Evolutionary conservation across 192 early-diverging fungal genomes (phyloP), one percentile per base, ranked within the genome.

Genomic region (Coemansia asiatica): DNA sequence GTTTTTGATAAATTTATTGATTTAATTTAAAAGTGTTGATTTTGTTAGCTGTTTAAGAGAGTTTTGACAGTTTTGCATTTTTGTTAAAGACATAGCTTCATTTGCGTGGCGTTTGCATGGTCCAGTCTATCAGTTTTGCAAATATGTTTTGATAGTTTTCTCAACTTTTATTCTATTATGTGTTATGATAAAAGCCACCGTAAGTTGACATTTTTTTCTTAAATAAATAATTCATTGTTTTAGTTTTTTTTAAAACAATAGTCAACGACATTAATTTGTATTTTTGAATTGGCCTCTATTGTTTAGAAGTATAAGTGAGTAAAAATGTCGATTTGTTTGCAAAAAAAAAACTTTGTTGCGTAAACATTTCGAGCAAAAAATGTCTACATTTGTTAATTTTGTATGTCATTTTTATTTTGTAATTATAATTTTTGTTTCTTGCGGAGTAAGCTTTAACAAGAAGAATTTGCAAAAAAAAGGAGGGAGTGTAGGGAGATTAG

Each of bases 121-220:
- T 33, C 44, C 5, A 46, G 44, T 56, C 28, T 33, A 6, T 49
- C 40, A 47, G 40, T 35, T 50, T n/a, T 40, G n/a, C 55, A 28
- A 25, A 27, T 7, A 56, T 25, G 9, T 16, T 3, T 12, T 44
- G 15, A 16, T 44, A 13, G 2, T 3, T 44, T 44, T 44, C 40
- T 16, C 40, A 44, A 13, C 10, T 44, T 8, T 44, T 44, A 2
- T 2, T 12, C 2, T 16, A 13, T 26, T 57, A 0, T 53, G 50
- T 22, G 6, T 21, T 19, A 53, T 51, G 23, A 25, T 36, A 53
- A 33, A 53, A 55, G 33, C 54, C 60, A n/a, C n/a, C 33, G 56
- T 23, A 23, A 26, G 50, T 53, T 16, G 50, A 53, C 22, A 53
- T 2, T 53, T 53, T 53, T 53, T 53, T 53, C 2, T 2, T 23